Percentiles rank a stretch among this genome's conserved stretches.
Conservation (phyloP, 2,329 filamentous ascomycete species). For the Fusarium sp. region DNA sequence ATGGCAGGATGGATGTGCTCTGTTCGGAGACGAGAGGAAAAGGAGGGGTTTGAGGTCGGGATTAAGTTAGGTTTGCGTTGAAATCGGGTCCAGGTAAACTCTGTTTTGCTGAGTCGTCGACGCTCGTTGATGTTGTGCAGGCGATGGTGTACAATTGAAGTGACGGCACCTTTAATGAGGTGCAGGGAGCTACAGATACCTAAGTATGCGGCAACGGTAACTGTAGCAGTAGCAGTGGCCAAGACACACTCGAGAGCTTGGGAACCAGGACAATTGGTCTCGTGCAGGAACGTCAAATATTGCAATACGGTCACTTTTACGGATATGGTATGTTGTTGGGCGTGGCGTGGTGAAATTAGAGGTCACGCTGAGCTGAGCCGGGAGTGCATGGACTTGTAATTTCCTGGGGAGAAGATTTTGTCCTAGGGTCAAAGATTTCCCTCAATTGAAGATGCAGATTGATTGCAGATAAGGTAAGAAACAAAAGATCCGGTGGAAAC, state of each 20-base stretch:
- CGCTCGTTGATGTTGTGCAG: background rate
- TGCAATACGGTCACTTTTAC: slow-evolving; percentile 28
- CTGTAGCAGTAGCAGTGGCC: background rate
- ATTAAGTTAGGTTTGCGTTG: slow-evolving; percentile 16
- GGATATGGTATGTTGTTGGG: slow-evolving; percentile 30
- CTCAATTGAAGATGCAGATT: background rate
- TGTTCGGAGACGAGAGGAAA: background rate
- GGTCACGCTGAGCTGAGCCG: slow-evolving; percentile 33
- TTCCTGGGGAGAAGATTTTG: slow-evolving; percentile 11
- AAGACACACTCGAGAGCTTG: background rate
- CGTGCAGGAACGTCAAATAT: slow-evolving; percentile 10
- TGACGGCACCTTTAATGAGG: background rate
- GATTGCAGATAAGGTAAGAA: background rate
- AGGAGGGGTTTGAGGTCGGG: slow-evolving; percentile 1
- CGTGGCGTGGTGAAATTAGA: slow-evolving; percentile 30
- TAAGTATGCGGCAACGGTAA: background rate
- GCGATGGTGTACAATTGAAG: background rate
- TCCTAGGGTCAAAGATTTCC: slow-evolving; percentile 6
- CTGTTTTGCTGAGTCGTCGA: slow-evolving; percentile 10
- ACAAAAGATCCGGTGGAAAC: background rate
- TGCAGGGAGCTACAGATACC: slow-evolving; percentile 2
- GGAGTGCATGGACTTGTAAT: slow-evolving; percentile 36
- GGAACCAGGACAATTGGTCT: slow-evolving; percentile 18
- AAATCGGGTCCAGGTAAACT: slow-evolving; percentile 11
- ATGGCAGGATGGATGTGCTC: background rate